phyloP scores from a whole-genome alignment of 176 grass and related monocot species.

The Cenchrus purpureus region DNA sequence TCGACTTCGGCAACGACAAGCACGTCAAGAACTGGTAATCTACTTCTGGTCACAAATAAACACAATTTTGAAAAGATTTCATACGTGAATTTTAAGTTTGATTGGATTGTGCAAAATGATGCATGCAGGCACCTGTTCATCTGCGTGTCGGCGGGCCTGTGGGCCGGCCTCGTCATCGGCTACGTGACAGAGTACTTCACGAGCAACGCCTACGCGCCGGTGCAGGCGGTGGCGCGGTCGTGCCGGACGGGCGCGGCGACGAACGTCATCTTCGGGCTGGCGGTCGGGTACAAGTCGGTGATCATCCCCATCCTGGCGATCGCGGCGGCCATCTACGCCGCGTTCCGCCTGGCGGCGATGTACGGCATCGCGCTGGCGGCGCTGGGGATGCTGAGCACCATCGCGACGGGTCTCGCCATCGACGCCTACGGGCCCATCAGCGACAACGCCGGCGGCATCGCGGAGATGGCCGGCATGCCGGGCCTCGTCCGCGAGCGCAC shows the following conservation, averaged over 20 bases:
- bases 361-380: slow-evolving; percentile 78
- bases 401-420: slow-evolving; percentile 68
- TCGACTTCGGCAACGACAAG: slow-evolving; percentile 63
- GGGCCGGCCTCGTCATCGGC: slow-evolving; percentile 72
- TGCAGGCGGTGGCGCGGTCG: slow-evolving; percentile 61
- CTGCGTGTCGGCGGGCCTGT: slow-evolving; percentile 59
- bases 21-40: slow-evolving; percentile 66
- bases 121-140: slow-evolving; percentile 67
- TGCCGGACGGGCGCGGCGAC: slow-evolving; percentile 86
- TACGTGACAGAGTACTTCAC: slow-evolving; percentile 82
- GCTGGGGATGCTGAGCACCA: slow-evolving; percentile 87
- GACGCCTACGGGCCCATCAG: slow-evolving; percentile 85
- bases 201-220: slow-evolving; percentile 72
- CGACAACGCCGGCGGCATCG: slow-evolving; percentile 89
- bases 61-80: background rate
- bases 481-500: slow-evolving; percentile 41
- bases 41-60: too few relatives aligned
- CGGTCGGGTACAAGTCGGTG: slow-evolving; percentile 79
- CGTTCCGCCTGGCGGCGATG: slow-evolving; percentile 67
- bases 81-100: background rate
- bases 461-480: slow-evolving; percentile 80
- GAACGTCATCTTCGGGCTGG: slow-evolving; percentile 85
- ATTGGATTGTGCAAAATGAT: background rate
- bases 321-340: slow-evolving; percentile 58
- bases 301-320: slow-evolving; percentile 71